Percentiles rank a stretch among this genome's conserved stretches.
phyloP scores from a whole-genome alignment of 2,329 filamentous ascomycete species.

The Ophiostoma ulmi region DNA sequence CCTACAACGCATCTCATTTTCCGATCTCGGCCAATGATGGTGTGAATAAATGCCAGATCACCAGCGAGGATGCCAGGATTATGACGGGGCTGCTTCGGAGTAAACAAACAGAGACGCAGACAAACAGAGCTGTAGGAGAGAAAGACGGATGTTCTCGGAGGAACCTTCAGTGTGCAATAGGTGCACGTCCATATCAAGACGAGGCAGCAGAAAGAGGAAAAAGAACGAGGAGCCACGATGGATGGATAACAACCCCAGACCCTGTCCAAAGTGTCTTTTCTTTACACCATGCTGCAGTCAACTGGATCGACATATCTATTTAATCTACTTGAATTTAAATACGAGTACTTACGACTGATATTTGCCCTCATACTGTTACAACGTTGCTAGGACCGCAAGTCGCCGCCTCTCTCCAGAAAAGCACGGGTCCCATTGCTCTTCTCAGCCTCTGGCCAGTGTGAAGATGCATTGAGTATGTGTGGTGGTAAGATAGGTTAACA shows the following conservation, averaged over 20 bases:
- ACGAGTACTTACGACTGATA: background rate
- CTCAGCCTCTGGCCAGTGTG: background rate
- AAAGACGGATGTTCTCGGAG: constrained; percentile 10
- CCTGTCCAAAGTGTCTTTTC: background rate
- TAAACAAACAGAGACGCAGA: background rate
- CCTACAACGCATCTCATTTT: background rate
- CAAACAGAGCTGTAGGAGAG: background rate
- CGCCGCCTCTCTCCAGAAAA: background rate
- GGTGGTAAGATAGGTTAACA: background rate
- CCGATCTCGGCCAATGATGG: constrained; percentile 12
- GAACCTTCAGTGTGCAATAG: background rate
- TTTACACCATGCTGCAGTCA: background rate
- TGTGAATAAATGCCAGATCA: constrained; percentile 9
- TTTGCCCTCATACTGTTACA: background rate
- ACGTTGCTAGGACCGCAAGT: constrained; percentile 3
- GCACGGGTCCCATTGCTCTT: constrained; percentile 2
- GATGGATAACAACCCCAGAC: background rate
- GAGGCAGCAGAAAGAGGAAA: constrained; percentile 9
- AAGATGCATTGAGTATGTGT: background rate
- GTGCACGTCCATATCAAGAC: background rate
- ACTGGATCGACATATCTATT: background rate
- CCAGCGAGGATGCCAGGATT: constrained; percentile 7
- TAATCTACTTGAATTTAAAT: background rate
- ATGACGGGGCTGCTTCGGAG: background rate
- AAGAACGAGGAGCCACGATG: background rate